These are phyloP conservation scores for Daedaleopsis sinensis DNA, from an alignment of 768 basidiomycete genomes.

Conservation along the genomic window DNA sequence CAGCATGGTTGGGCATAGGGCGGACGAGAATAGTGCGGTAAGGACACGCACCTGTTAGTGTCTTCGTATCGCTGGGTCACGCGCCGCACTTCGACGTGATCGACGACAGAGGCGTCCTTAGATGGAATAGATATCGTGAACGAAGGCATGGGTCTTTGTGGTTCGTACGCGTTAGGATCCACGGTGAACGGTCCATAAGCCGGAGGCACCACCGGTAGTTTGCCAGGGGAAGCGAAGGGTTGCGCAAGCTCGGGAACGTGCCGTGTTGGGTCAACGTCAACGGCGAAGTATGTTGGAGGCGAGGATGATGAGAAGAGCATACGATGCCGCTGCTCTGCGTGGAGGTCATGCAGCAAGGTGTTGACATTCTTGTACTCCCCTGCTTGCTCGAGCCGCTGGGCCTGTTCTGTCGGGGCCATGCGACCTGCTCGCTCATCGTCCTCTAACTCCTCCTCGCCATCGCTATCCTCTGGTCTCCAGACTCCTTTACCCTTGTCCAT, in stretches of 20 bases:
- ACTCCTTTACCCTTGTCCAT: not conserved
- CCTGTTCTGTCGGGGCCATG: conserved; percentile 1
- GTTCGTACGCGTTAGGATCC: not conserved
- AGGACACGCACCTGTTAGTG: conserved; percentile 57
- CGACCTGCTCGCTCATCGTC: conserved; percentile 11
- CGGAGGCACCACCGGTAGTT: not conserved
- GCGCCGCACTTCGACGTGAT: conserved; percentile 44
- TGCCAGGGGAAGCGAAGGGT: not conserved
- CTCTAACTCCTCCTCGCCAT: conserved; percentile 28
- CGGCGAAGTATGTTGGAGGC: not conserved
- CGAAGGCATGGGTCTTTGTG: not conserved
- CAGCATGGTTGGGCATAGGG: conserved; percentile 6
- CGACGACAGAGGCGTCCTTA: conserved; percentile 19
- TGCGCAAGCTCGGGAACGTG: not conserved
- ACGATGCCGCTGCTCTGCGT: conserved; percentile 68
- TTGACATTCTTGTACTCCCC: conserved; percentile 64
- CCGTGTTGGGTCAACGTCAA: not conserved
- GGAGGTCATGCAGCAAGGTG: conserved; percentile 68
- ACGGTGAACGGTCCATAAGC: not conserved
- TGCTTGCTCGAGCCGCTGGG: conserved; percentile 24
- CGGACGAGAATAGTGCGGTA: not conserved
- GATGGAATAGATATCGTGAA: conserved; percentile 13
- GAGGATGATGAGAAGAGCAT: conserved; percentile 41
- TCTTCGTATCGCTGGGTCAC: conserved; percentile 67
- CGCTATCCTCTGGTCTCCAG: conserved; percentile 10